Evolutionary conservation across 257 asterid genomes (phyloP).

Genomic region (Pogostemon cablin): DNA sequence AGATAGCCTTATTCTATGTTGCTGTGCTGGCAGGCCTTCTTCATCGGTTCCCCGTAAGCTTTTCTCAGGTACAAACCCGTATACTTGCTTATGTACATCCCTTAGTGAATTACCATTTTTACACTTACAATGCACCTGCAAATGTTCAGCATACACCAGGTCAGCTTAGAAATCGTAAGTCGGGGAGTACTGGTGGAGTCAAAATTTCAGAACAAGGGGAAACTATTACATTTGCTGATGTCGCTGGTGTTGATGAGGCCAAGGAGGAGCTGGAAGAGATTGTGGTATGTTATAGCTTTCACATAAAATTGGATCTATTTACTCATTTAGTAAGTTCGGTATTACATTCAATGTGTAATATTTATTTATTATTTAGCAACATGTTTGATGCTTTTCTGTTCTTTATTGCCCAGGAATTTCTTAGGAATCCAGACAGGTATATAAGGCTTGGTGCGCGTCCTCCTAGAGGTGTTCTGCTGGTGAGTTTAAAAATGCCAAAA

Average conservation of each 20-base stretch:
- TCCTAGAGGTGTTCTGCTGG: conserved; percentile 99
- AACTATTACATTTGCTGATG: conserved; percentile 82
- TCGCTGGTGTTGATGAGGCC: conserved; percentile 99
- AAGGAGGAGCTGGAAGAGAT: conserved; percentile 99
- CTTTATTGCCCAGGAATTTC: conserved; percentile 74
- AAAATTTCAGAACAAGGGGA: conserved; percentile 93
- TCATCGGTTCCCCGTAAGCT: conserved; percentile 88
- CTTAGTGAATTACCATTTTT: conserved; percentile 21
- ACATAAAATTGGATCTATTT: conserved; percentile 22
- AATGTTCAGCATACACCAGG: conserved; percentile 76
- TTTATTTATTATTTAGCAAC: neutral
- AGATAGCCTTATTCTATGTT: conserved; percentile 87
- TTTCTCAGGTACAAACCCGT: conserved; percentile 72
- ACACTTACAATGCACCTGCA: conserved; percentile 29
- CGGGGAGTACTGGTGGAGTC: conserved; percentile 67
- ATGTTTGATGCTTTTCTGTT: conserved; percentile 34
- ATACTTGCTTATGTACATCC: conserved; percentile 15
- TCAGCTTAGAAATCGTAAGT: conserved; percentile 83
- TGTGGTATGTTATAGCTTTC: conserved; percentile 62
- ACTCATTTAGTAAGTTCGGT: neutral
- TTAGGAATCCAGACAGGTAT: conserved; percentile 91
- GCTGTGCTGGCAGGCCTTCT: conserved; percentile 96
- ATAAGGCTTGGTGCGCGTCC: conserved; percentile 97
- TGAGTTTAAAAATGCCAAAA: conserved; percentile 46
- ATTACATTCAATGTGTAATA: conserved; percentile 13